These are phyloP conservation scores for Paxillus involutus DNA, from an alignment of 768 basidiomycete species.

Conservation along the genomic window DNA sequence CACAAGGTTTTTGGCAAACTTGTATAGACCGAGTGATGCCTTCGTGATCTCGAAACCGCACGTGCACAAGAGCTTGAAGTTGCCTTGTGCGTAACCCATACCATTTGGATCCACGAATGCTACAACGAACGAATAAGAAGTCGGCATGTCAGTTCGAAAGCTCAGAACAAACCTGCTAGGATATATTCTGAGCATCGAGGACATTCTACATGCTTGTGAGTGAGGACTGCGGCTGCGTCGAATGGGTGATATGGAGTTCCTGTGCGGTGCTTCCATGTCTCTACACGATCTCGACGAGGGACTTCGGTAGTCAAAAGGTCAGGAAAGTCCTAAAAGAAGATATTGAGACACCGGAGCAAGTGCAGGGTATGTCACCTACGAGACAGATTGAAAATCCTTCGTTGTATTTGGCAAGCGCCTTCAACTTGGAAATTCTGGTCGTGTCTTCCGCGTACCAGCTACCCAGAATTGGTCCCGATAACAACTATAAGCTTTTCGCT, in stretches of 20 bases:
- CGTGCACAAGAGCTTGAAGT: conserved; percentile 34
- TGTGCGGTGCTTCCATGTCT: conserved; percentile 7
- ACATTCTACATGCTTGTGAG: conserved; percentile 21
- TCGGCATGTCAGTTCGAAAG: neutral
- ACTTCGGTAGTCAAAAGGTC: neutral
- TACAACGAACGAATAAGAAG: conserved; percentile 9
- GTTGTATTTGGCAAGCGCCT: neutral
- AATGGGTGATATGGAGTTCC: conserved; percentile 28
- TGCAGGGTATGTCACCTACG: neutral
- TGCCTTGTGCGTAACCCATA: conserved; percentile 44
- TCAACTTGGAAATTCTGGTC: neutral
- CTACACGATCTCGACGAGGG: neutral
- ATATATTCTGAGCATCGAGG: conserved; percentile 19
- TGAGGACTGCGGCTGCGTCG: conserved; percentile 19
- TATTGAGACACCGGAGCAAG: neutral
- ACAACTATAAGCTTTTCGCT: too few relatives aligned
- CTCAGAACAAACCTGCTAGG: too few relatives aligned
- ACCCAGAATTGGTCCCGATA: neutral
- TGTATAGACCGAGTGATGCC: conserved; percentile 35
- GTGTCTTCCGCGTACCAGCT: conserved; percentile 13
- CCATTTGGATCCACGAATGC: conserved; percentile 37
- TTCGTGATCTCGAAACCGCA: conserved; percentile 39
- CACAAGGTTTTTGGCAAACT: conserved; percentile 36
- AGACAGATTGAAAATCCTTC: neutral
- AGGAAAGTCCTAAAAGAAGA: neutral